phyloP scores from a whole-genome alignment of 1,284 basidiomycete genomes.

The Pyrrhoderma noxium region DNA sequence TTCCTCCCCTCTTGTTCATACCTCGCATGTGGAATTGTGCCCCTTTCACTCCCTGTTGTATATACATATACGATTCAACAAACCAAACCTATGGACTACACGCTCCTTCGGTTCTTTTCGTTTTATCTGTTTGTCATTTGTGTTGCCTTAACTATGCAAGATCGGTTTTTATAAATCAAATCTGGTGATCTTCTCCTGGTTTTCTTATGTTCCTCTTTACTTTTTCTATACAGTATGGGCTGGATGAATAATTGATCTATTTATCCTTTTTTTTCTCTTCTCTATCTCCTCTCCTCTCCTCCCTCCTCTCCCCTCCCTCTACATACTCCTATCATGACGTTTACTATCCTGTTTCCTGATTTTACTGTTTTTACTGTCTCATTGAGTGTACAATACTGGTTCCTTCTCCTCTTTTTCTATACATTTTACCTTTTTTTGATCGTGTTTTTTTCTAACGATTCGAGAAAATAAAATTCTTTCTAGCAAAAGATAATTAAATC shows the following conservation, averaged over 20 bases:
- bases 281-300: too few species aligned
- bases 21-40: too few species aligned
- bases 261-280: not conserved
- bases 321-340: too few species aligned
- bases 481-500: too few species aligned
- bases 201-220: not conserved
- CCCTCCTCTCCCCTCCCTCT: too few species aligned
- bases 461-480: too few species aligned
- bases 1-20: not conserved
- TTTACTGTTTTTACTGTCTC: too few species aligned
- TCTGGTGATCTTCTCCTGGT: not conserved
- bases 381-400: not conserved
- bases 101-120: not conserved
- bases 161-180: not conserved
- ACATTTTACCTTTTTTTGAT: not conserved
- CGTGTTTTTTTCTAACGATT: not conserved
- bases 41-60: not conserved
- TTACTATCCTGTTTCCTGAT: too few species aligned
- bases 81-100: not conserved
- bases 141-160: not conserved
- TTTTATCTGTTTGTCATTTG: not conserved
- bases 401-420: not conserved
- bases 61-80: not conserved
- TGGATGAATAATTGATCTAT: conserved; percentile 5
- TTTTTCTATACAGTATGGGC: conserved; percentile 4